Conservation (phyloP, 148 eudicot species). For the Pharnaceum exiguum region DNA sequence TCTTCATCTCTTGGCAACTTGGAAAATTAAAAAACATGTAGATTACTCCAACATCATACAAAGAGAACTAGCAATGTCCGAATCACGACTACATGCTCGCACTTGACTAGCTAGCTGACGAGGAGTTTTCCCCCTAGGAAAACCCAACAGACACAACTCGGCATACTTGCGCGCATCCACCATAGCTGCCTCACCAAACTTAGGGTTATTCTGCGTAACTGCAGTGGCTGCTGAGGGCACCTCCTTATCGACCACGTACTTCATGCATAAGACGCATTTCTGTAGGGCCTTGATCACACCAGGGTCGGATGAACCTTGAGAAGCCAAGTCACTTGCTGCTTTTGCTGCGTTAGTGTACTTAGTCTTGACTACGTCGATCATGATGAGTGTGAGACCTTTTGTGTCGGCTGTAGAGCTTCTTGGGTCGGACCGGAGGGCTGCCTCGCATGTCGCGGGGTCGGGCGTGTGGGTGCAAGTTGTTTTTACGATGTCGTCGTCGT, state of each 20-base stretch:
- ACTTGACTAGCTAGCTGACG: slow-evolving; percentile 17
- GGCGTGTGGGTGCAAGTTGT: slow-evolving; percentile 28
- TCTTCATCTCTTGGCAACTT: no score
- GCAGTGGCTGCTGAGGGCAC: slow-evolving; percentile 25
- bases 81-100: slow-evolving; percentile 19
- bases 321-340: slow-evolving; percentile 15
- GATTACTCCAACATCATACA: slow-evolving; percentile 22
- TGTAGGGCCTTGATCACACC: slow-evolving; percentile 12
- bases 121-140: slow-evolving; percentile 12
- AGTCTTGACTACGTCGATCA: slow-evolving; percentile 32
- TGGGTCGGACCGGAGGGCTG: slow-evolving; percentile 34
- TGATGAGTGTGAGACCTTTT: slow-evolving; percentile 24
- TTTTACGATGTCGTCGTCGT: slow-evolving; percentile 25
- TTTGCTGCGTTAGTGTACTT: slow-evolving; percentile 22
- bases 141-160: slow-evolving; percentile 19
- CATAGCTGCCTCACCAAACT: slow-evolving; percentile 44
- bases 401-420: slow-evolving; percentile 31
- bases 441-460: slow-evolving; percentile 28
- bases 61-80: slow-evolving; percentile 35
- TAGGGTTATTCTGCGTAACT: slow-evolving; percentile 30
- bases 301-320: slow-evolving; percentile 17
- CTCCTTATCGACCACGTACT: slow-evolving; percentile 18
- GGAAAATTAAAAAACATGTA: no score
- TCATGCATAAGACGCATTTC: slow-evolving; percentile 12
- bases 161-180: slow-evolving; percentile 38